Evolutionary conservation across 306 rosid genomes (phyloP), one percentile per base, ranked within the genome.

Genomic region (Albizia julibrissin): DNA sequence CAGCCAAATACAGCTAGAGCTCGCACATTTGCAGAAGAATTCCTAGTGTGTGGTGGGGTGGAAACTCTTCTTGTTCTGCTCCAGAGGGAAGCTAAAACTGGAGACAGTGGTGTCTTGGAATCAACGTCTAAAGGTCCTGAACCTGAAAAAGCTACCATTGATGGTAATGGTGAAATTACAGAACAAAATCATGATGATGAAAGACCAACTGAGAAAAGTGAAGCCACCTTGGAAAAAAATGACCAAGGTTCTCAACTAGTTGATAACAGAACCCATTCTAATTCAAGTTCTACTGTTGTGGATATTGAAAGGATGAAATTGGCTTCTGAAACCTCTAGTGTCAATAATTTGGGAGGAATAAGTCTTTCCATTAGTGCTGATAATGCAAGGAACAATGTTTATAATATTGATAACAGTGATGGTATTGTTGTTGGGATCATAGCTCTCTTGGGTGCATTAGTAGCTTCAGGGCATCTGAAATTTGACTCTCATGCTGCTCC

Each of bases 351-450:
- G 93, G 99, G 99, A 83, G 99, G 98, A 76, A 95, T 95, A 80
- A 89, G 90, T 78, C 91, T 92, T 72, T 91, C 96, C 33, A 95
- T 95, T 78, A 93, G 97, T 85, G 96, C 98, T 64, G 97, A 95
- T 82, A 95, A 88, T 87, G 99, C 98, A 11, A 91, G 99, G 80
- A 95, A 93, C 85, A 95, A 95, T 85, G 97, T 95, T 86, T 95
- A 92, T 86, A 95, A 95, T 87, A 82, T 88, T 49, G 97, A 95
- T 87, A 89, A 88, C 83, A 87, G 92, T 87, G 99, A 95, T 85
- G 98, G 94, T 74, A 89, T 95, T 87, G 94, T 93, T 86, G 94
- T 86, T 76, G 91, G 98, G 82, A 89, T 95, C 86, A 90, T 95
- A 26, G 88, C 91, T 80, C 87, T 95, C 61, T 83, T 93, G 79